phyloP scores from a whole-genome alignment of 257 asterid genomes.

The Henckelia pumila region DNA sequence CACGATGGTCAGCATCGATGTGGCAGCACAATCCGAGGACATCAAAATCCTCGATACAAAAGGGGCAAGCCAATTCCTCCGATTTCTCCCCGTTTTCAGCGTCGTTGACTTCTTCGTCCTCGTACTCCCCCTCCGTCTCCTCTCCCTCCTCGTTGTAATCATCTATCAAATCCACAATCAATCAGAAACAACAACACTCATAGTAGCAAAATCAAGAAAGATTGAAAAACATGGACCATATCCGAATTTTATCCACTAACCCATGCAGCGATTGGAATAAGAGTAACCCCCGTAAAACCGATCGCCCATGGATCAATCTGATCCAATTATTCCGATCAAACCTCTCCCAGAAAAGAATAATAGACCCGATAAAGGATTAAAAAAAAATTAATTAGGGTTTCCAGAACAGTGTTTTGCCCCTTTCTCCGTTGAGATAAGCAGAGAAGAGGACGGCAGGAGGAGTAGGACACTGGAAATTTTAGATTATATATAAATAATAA shows the following conservation, averaged over 20 bases:
- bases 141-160: slow-evolving; percentile 47
- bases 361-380: background rate
- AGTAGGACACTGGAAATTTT: background rate
- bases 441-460: background rate
- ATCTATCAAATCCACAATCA: slow-evolving; percentile 33
- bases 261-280: slow-evolving; percentile 7
- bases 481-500: too few species aligned
- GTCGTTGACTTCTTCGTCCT: slow-evolving; percentile 51
- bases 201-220: background rate
- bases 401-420: background rate
- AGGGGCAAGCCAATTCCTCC: slow-evolving; percentile 83
- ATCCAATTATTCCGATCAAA: background rate
- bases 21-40: slow-evolving; percentile 87
- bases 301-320: slow-evolving; percentile 16
- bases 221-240: background rate
- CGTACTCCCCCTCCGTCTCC: slow-evolving; percentile 53
- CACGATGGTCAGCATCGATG: slow-evolving; percentile 79
- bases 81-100: slow-evolving; percentile 34
- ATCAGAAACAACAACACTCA: background rate
- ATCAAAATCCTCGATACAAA: slow-evolving; percentile 82
- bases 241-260: slow-evolving; percentile 3
- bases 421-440: background rate
- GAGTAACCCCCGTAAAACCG: slow-evolving; percentile 14
- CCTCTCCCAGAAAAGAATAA: background rate
- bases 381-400: background rate